A percentile compares a stretch with the other conserved stretches of the same genome.
phyloP scores from a whole-genome alignment of 2,329 filamentous ascomycete species.

The Colletotrichum filicis region DNA sequence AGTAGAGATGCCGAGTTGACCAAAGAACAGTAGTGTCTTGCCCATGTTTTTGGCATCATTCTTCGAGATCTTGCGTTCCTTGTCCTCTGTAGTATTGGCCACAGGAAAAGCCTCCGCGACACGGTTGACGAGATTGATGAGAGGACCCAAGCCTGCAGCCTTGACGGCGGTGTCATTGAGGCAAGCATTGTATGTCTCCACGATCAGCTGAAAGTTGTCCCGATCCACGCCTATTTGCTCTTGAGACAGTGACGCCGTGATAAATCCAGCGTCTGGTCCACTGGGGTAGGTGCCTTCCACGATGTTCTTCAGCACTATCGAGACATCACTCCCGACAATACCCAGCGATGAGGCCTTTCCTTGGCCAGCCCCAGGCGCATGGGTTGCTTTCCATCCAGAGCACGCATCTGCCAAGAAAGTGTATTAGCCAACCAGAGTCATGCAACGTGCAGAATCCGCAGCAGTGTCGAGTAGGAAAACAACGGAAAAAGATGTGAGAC shows the following conservation, averaged over 20 bases:
- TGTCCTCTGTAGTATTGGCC: conserved; percentile 40
- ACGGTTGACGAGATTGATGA: conserved; percentile 65
- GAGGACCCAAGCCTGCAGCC: conserved; percentile 63
- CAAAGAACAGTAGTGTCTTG: conserved; percentile 56
- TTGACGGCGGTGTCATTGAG: conserved; percentile 69
- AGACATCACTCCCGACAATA: conserved; percentile 68
- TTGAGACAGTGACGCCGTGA: conserved; percentile 42
- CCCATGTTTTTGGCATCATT: conserved; percentile 18
- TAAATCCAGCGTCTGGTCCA: conserved; percentile 46
- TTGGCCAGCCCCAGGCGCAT: conserved; percentile 73
- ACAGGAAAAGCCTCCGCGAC: conserved; percentile 21
- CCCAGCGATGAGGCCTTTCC: conserved; percentile 67
- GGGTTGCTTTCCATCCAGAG: conserved; percentile 70
- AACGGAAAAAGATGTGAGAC: background rate
- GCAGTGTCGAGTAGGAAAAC: background rate
- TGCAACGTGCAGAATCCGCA: background rate
- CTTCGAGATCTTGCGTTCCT: conserved; percentile 39
- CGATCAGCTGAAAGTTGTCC: conserved; percentile 73
- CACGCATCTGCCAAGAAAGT: conserved; percentile 59
- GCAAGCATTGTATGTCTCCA: conserved; percentile 73
- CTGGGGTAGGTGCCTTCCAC: conserved; percentile 67
- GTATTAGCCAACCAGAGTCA: conserved; percentile 3
- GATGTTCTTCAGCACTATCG: conserved; percentile 68
- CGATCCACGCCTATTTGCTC: conserved; percentile 58
- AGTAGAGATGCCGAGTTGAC: conserved; percentile 54